Conservation (phyloP, 208 protist species). For the Trypanosoma melophagium region DNA sequence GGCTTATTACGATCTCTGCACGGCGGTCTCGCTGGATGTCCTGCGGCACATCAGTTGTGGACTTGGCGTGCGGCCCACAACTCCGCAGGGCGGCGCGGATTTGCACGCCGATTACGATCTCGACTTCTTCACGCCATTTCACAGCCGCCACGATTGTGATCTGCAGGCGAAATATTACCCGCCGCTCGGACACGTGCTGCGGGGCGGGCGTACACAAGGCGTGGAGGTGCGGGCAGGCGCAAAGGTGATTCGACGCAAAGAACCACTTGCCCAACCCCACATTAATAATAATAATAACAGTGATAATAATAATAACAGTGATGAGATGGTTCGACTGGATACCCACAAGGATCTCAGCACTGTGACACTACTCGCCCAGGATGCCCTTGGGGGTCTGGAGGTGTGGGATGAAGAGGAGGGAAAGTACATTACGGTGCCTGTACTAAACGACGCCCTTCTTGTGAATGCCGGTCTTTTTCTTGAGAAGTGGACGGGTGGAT, state of each 20-base stretch:
- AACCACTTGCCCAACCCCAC: slow-evolving; percentile 52
- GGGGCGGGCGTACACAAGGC: background rate
- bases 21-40: slow-evolving; percentile 73
- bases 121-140: slow-evolving; percentile 79
- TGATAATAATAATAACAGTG: slow-evolving; percentile 16
- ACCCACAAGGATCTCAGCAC: slow-evolving; percentile 88
- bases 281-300: slow-evolving; percentile 13
- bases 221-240: slow-evolving; percentile 30
- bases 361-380: slow-evolving; percentile 83
- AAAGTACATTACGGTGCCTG: slow-evolving; percentile 65
- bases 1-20: slow-evolving; percentile 85
- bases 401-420: slow-evolving; percentile 76
- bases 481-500: slow-evolving; percentile 84
- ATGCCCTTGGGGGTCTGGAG: slow-evolving; percentile 80
- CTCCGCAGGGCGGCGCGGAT: slow-evolving; percentile 66
- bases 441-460: slow-evolving; percentile 83
- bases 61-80: slow-evolving; percentile 71
- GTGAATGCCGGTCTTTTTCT: slow-evolving; percentile 87
- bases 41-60: slow-evolving; percentile 87
- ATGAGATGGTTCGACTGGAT: slow-evolving; percentile 62
- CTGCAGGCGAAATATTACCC: slow-evolving; percentile 90
- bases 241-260: slow-evolving; percentile 77
- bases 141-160: slow-evolving; percentile 79
- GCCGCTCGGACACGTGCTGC: slow-evolving; percentile 42
- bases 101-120: slow-evolving; percentile 63